Conservation (phyloP, 305 asterid species). For the Fraxinus platypoda region DNA sequence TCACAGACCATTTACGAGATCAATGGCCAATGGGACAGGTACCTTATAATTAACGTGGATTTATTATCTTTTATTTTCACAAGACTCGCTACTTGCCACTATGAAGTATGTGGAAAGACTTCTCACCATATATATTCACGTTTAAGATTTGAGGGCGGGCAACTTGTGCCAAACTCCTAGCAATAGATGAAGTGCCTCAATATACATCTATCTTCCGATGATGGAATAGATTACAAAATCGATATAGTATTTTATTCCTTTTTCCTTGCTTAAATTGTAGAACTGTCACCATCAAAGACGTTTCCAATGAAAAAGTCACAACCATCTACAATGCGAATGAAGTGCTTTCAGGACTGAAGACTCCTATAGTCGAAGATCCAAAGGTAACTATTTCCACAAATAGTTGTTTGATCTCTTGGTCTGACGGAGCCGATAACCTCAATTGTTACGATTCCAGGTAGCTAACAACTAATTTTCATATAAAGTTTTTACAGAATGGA, state of each 20-base stretch:
- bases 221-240: not conserved
- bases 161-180: not conserved
- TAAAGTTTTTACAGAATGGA: not conserved
- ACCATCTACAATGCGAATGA: slow-evolving; percentile 63
- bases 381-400: slow-evolving; percentile 35
- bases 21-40: slow-evolving; percentile 91
- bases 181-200: not conserved
- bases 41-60: not conserved
- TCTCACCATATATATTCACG: not conserved
- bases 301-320: slow-evolving; percentile 38
- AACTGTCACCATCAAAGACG: slow-evolving; percentile 49
- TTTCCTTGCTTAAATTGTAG: slow-evolving; percentile 29
- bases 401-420: not conserved
- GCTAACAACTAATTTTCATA: not conserved
- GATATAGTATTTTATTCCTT: not conserved
- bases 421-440: not conserved
- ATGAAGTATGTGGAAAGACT: not conserved
- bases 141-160: not conserved
- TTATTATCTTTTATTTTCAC: not conserved
- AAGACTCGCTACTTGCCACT: not conserved
- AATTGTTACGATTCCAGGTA: not conserved
- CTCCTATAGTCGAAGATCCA: slow-evolving; percentile 58
- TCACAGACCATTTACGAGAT: slow-evolving; percentile 49
- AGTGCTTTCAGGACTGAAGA: slow-evolving; percentile 49
- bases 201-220: not conserved